Evolutionary conservation across 2,329 filamentous ascomycete genomes (phyloP), one percentile per base, ranked within the genome.

Genomic region (Laburnicola sp.): DNA sequence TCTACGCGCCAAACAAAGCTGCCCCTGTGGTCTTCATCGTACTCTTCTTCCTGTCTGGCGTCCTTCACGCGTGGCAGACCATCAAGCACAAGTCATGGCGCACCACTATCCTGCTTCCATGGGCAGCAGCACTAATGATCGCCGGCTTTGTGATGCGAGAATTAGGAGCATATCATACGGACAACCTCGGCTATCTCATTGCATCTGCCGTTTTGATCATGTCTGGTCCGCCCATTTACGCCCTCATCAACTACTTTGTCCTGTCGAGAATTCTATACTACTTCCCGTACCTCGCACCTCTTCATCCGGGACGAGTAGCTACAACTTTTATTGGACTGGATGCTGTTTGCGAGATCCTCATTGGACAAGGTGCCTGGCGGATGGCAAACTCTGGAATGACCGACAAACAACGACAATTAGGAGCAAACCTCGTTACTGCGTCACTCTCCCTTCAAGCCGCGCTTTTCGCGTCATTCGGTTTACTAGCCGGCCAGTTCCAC

Each of bases 191-290:
- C 16, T 63, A 76, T 35, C 63, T 75, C 40, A 74, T 78, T 51
- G 71, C 70, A 6, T 72, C 72, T n/a, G 68, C 65, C 11, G 70
- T 76, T 0, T 64, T 77, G 5, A 68, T 75, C 31, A 64, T 75
- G 60, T 69, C 64, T 5, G 69, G 69, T 44, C 78, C 75, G 40
- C 85, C 85, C 0, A 73, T 87, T 3, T 80, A 86, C 35, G 82
- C 84, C 45, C 75, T 83, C 2, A 78, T 81, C 48, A 85, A 86
- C 62, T 86, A 86, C 67, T 79, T 84, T 58, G 78, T 85, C 48
- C 78, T 87, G 23, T 80, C 80, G 2, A 78, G 83, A 3, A 75
- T 84, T 9, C 74, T 87, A 21, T 82, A 81, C 65, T 87, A 86
- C 66, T 75, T 84, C 2, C 83, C 83, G 0, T 82, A 85, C 62